phyloP scores from a whole-genome alignment of 352 stramenopile genomes.

The Globisporangium carolinianum region DNA sequence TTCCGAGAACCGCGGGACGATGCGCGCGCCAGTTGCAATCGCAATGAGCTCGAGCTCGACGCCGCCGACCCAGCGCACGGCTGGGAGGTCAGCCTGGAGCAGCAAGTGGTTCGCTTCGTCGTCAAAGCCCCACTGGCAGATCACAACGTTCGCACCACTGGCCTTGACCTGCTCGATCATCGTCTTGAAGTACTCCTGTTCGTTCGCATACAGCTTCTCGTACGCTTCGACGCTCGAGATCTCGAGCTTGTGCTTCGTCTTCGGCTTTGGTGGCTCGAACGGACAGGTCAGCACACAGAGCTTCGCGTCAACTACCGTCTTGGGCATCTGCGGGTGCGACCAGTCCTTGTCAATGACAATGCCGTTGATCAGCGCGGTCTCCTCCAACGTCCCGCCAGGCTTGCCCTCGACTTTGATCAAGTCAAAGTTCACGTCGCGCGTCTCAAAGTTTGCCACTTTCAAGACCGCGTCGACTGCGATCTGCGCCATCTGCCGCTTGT shows the following conservation, averaged over 20 bases:
- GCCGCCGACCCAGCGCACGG: constrained; percentile 98
- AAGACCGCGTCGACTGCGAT: constrained; percentile 98
- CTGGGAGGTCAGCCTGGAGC: constrained; percentile 95
- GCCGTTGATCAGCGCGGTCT: constrained; percentile 97
- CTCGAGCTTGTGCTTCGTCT: constrained; percentile 99
- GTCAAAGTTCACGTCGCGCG: constrained; percentile 99
- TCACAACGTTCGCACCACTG: constrained; percentile 96
- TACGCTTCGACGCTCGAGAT: constrained; percentile 98
- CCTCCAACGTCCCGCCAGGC: constrained; percentile 93
- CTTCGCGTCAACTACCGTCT: constrained; percentile 96
- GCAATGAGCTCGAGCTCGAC: constrained; percentile 99
- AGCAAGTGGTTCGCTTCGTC: constrained; percentile 99
- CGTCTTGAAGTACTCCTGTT: constrained; percentile 98
- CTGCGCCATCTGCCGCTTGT: constrained; percentile 98
- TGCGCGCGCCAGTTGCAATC: constrained; percentile 97
- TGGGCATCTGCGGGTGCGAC: constrained; percentile 98
- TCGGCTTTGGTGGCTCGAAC: constrained; percentile 99
- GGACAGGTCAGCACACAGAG: constrained; percentile 98
- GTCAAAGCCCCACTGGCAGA: constrained; percentile 99
- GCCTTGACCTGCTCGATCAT: constrained; percentile 99
- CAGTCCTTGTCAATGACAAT: constrained; percentile 99
- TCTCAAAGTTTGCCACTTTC: constrained; percentile 97
- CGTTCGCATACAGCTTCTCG: constrained; percentile 93
- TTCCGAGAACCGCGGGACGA: constrained; percentile 98
- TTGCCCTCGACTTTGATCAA: constrained; percentile 99